Conservation (phyloP, 768 basidiomycete species). For the Rhizopogon vulgaris region DNA sequence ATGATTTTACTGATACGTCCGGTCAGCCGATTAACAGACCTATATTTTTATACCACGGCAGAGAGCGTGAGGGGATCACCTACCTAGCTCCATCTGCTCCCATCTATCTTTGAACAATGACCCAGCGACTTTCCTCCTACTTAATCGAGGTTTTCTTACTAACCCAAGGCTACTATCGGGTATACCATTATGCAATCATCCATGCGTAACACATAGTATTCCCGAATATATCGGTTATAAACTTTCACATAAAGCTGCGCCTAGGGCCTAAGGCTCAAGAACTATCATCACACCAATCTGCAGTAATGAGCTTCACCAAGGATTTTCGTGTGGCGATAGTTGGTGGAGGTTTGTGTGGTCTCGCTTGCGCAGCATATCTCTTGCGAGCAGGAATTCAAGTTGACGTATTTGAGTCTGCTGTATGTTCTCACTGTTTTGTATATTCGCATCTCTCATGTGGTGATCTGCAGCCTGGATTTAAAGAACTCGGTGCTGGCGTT, state of each 20-base stretch:
- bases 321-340: conserved; percentile 47
- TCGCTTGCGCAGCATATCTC: conserved; percentile 43
- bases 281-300: too few relatives aligned
- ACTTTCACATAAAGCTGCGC: neutral
- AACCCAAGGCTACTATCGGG: neutral
- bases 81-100: neutral
- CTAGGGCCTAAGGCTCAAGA: neutral
- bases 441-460: neutral
- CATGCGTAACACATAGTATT: neutral
- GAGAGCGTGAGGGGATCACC: too few relatives aligned
- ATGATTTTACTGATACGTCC: neutral
- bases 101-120: neutral
- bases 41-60: neutral
- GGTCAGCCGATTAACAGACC: neutral
- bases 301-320: conserved; percentile 16
- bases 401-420: conserved; percentile 49
- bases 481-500: conserved; percentile 52
- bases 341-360: conserved; percentile 51
- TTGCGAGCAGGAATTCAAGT: conserved; percentile 35
- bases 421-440: conserved; percentile 14
- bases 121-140: neutral
- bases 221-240: too few relatives aligned
- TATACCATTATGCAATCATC: neutral
- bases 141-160: neutral
- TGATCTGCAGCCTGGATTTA: conserved; percentile 34